Evolutionary conservation across 192 early-diverging fungal species (phyloP).

Genomic region (Coemansia sp.): DNA sequence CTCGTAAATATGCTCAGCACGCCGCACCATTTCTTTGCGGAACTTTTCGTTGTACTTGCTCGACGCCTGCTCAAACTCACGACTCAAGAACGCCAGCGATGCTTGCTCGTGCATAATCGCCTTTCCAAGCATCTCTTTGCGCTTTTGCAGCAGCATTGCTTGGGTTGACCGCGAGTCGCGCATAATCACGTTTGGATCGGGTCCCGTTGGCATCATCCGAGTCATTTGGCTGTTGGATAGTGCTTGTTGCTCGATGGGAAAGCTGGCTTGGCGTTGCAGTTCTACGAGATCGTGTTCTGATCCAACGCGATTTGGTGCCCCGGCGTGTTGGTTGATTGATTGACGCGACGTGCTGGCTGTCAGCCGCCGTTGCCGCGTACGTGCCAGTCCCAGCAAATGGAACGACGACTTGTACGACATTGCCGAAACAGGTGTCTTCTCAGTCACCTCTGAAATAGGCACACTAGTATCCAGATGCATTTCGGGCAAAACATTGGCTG

Average conservation of each 20-base stretch:
- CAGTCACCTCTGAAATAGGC: background rate
- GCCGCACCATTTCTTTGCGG: conserved; percentile 39
- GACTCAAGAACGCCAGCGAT: conserved; percentile 34
- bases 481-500: too few species aligned
- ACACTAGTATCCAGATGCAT: background rate
- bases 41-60: conserved; percentile 35
- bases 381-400: conserved; percentile 45
- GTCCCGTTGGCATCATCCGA: conserved; percentile 45
- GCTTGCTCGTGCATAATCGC: conserved; percentile 48
- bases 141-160: conserved; percentile 45
- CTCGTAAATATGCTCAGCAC: conserved; percentile 54
- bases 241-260: conserved; percentile 26
- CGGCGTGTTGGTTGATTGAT: conserved; percentile 8
- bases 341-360: conserved; percentile 46
- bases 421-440: conserved; percentile 20
- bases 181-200: conserved; percentile 53
- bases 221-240: conserved; percentile 25
- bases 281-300: conserved; percentile 12
- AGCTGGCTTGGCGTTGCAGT: conserved; percentile 37
- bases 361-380: conserved; percentile 43
- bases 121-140: conserved; percentile 47
- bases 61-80: conserved; percentile 45
- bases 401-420: conserved; percentile 54
- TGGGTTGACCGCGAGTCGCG: conserved; percentile 53
- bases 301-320: background rate